Conservation (phyloP, 2,329 filamentous ascomycete genomes). For the Claviceps citrina region DNA sequence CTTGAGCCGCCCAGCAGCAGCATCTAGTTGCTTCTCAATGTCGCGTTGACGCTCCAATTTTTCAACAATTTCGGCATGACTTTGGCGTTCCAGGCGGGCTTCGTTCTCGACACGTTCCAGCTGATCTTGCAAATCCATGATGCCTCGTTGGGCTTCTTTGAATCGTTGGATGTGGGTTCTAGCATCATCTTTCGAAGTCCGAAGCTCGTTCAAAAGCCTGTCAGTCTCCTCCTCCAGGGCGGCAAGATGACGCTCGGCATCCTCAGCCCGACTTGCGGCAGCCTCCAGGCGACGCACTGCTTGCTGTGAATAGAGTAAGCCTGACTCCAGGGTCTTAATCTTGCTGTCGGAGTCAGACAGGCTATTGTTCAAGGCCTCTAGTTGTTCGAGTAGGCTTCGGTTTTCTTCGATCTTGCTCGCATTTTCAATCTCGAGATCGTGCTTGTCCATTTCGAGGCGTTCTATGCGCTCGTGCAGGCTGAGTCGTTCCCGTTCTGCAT, state of each 20-base stretch:
- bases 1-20: conserved; percentile 65
- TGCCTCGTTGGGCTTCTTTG: conserved; percentile 67
- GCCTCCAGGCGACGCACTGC: conserved; percentile 60
- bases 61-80: conserved; percentile 64
- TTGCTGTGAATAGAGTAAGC: conserved; percentile 61
- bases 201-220: conserved; percentile 51
- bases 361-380: conserved; percentile 70
- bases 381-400: conserved; percentile 60
- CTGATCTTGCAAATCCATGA: conserved; percentile 70
- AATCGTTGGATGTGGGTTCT: conserved; percentile 67
- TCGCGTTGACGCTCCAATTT: conserved; percentile 72
- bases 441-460: conserved; percentile 59
- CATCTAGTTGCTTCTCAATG: conserved; percentile 68
- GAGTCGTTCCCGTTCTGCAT: conserved; percentile 71
- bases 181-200: conserved; percentile 56
- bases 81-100: conserved; percentile 60
- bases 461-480: conserved; percentile 60
- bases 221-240: conserved; percentile 71
- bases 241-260: conserved; percentile 66
- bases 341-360: conserved; percentile 66
- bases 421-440: conserved; percentile 60
- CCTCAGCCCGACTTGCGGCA: conserved; percentile 58
- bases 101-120: conserved; percentile 80
- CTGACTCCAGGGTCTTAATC: conserved; percentile 61
- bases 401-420: conserved; percentile 71